Percentiles rank a stretch among this genome's conserved stretches.
Evolutionary conservation across 2,329 filamentous ascomycete species (phyloP).

Genomic region (Sordariomycetes sp.): DNA sequence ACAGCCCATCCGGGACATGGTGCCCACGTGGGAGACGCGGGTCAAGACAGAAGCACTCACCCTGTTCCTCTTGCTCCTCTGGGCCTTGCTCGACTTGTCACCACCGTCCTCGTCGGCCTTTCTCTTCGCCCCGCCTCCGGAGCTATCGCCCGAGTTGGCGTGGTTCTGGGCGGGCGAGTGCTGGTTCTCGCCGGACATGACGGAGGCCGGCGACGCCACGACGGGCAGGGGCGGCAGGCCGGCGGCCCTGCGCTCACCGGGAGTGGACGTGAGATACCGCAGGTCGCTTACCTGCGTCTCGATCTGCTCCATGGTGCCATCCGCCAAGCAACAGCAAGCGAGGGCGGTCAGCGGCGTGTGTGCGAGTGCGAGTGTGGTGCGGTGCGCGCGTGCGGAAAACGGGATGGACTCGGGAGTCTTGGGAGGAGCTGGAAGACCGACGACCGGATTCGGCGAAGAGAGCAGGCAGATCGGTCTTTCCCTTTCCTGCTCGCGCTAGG

Average conservation of each 20-base stretch:
- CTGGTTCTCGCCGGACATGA: background rate
- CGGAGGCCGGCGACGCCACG: background rate
- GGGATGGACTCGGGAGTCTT: no score
- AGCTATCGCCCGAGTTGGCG: background rate
- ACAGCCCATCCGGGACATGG: background rate
- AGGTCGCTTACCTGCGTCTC: slow-evolving; percentile 43
- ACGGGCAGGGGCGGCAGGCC: background rate
- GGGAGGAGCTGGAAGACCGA: background rate
- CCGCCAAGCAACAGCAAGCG: background rate
- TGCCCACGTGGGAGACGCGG: slow-evolving; percentile 1
- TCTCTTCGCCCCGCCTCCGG: slow-evolving; percentile 16
- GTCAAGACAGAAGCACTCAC: slow-evolving; percentile 24
- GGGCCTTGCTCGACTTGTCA: slow-evolving; percentile 28
- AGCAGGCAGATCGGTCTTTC: no score
- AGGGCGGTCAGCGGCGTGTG: background rate
- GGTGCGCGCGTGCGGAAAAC: no score
- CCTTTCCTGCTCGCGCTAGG: no score
- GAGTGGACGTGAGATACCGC: slow-evolving; percentile 33
- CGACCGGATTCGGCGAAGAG: no score
- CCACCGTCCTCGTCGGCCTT: slow-evolving; percentile 17
- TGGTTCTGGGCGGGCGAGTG: slow-evolving; percentile 1
- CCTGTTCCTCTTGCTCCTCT: slow-evolving; percentile 49
- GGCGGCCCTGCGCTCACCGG: background rate
- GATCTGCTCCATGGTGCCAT: slow-evolving; percentile 38
- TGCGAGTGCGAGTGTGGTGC: no score